Evolutionary conservation across 495 filamentous ascomycete genomes (phyloP), one percentile per base, ranked within the genome.

Genomic region (Tuber umbilicatum): DNA sequence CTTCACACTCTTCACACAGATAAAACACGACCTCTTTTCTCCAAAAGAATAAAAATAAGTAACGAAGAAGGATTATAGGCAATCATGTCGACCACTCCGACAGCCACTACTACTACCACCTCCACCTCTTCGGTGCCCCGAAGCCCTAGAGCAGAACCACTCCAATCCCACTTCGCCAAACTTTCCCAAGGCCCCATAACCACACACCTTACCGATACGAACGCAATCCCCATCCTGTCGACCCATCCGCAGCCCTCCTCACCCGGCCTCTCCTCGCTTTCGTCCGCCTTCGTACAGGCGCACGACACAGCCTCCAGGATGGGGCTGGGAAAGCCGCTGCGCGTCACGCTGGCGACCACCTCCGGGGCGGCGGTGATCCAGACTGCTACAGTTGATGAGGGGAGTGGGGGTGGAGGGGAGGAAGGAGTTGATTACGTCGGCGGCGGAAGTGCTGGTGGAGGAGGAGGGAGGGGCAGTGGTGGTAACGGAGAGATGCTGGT

Each of bases 291-390:
- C 70, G 72, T 82, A 21, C 71, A 71, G 27, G 81, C 81, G n/a
- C 81, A 82, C 50, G 81, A 82, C 74, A 82, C 81, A 0, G 81
- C 81, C 19, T 78, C 73, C 38, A 75, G 81, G 42, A 80, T 82
- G 81, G 81, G 81, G 14, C 78, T 82, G 50, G 81, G 81, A n/a
- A 50, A 60, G 19, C 81, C 81, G 2, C 72, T 80, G 42, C 74
- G 81, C 23, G 78, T 82, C 23, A 82, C 81, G 1, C 19, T 82
- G 16, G 69, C 78, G 27, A 82, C 81, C 2, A 41, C 64, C 1
- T 38, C 73, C 23, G 81, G 80, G n/a, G 67, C 80, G 0, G 81
- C 80, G 0, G 81, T 80, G 12, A 82, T 82, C 31, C 81, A 82
- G 67, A 82, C 80, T 1, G 81, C 73, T 23, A 78, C 74, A 2